Base-by-base conservation (phyloP, 1,139 yeast species). In the Meyerozyma athensensis region DNA sequence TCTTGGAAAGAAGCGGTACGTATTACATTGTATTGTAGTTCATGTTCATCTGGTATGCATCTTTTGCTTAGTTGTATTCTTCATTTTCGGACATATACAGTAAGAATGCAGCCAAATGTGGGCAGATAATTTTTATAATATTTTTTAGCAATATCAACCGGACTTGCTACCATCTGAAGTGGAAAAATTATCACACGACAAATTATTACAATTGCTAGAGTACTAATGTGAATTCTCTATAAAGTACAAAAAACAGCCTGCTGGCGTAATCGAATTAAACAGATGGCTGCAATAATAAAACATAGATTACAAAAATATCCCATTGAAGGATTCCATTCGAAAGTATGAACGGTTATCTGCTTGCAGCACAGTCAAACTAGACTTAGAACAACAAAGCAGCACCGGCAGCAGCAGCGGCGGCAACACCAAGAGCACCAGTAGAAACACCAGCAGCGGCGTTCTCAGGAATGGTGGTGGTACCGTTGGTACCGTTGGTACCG, bases 401-500 rank as follows among this genome's bases (percentile, higher is more conserved):
- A 43, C 47, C 51, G 33, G 49, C 52, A 34, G 50, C 52, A 31
- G 50, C 52, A 26, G 40, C 49, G 26, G 43, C 49, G 42, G 45
- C 48, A 35, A 48, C 36, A 39, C 44, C 48, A 28, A 47, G 48
- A 30, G 48, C 46, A 34, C 44, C 47, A 12, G 43, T 26, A 21
- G 41, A 39, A 28, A 39, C 40, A 33, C 40, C 44, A 36, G 41
- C 56, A 44, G 51, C 56, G 26, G 39, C 51, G 34, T 47, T 49
- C 33, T 45, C 49, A 36, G 61, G 47, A 43, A 59, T 42, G 39
- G 50, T 33, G 40, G 50, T 42, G 40, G 54, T 40, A 36, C 45
- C 45, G 40, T 52, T 43, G 40, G 54, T 35, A 36, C 49, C 55
- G 62, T 59, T 61, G 39, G 68, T 44, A 39, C 54, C 58, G 62